These are phyloP conservation scores for Fusarium succisae DNA, from an alignment of 2,329 filamentous ascomycete species.

Conservation along the genomic window DNA sequence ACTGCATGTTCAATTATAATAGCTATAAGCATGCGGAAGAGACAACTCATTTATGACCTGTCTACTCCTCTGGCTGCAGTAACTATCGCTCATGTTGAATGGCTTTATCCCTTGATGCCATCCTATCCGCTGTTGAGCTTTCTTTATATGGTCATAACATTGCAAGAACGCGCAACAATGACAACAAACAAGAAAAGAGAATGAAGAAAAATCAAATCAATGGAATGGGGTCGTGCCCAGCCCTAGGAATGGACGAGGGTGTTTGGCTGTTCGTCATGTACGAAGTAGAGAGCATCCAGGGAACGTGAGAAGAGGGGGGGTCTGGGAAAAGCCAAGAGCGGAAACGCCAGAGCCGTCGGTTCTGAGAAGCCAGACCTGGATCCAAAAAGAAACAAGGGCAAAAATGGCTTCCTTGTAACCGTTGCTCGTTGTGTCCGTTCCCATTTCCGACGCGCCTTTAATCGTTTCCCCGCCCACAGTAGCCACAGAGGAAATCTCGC, in stretches of 20 bases:
- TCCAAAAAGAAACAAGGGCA: conserved; percentile 6
- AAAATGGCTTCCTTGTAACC: conserved; percentile 22
- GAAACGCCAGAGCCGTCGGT: conserved; percentile 20
- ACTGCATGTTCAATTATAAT: conserved; percentile 16
- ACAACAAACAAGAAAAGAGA: background rate
- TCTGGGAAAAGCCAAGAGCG: conserved; percentile 4
- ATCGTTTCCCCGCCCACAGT: conserved; percentile 10
- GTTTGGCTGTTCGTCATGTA: background rate
- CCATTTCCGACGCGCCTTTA: conserved; percentile 12
- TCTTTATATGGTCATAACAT: conserved; percentile 31
- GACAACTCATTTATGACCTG: conserved; percentile 11
- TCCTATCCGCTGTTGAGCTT: conserved; percentile 39
- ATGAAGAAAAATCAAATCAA: conserved; percentile 3
- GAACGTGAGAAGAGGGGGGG: background rate
- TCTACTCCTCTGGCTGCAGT: conserved; percentile 14
- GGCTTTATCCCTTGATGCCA: conserved; percentile 39
- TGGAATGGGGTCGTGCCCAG: background rate
- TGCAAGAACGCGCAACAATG: conserved; percentile 15
- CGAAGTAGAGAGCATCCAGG: background rate
- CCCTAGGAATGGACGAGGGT: background rate
- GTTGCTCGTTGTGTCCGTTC: conserved; percentile 22
- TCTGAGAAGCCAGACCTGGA: conserved; percentile 22
- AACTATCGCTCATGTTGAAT: conserved; percentile 50
- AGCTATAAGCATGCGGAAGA: conserved; percentile 12
- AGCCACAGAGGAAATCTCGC: conserved; percentile 5